Conservation (phyloP, 1,139 yeast species). For the Candida freyschussii region DNA sequence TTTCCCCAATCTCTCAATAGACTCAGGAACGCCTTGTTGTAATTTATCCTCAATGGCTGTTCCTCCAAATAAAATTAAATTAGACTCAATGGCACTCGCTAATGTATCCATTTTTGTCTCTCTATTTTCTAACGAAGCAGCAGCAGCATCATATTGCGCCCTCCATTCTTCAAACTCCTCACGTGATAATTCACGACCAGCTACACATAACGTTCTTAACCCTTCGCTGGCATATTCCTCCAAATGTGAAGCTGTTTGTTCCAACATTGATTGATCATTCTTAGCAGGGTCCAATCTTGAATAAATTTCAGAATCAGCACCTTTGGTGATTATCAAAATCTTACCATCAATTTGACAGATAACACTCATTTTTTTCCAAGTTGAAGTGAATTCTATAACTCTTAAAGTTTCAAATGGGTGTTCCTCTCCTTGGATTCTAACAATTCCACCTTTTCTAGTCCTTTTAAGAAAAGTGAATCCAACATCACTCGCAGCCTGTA, state of each 20-base stretch:
- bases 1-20: slow-evolving; percentile 74
- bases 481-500: slow-evolving; percentile 86
- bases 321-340: slow-evolving; percentile 71
- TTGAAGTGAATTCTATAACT: slow-evolving; percentile 79
- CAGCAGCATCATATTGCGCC: slow-evolving; percentile 64
- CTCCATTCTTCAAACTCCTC: slow-evolving; percentile 64
- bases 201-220: slow-evolving; percentile 87
- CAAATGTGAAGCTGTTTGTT: slow-evolving; percentile 74
- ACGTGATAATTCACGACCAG: slow-evolving; percentile 67
- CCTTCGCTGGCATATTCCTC: slow-evolving; percentile 96
- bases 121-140: slow-evolving; percentile 69
- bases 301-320: slow-evolving; percentile 91
- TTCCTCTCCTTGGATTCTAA: slow-evolving; percentile 71
- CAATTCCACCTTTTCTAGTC: slow-evolving; percentile 62
- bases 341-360: slow-evolving; percentile 55
- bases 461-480: slow-evolving; percentile 81
- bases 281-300: slow-evolving; percentile 51
- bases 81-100: slow-evolving; percentile 75
- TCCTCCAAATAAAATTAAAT: slow-evolving; percentile 77
- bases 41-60: slow-evolving; percentile 96
- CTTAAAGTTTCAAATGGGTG: slow-evolving; percentile 71
- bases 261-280: slow-evolving; percentile 37
- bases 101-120: slow-evolving; percentile 74
- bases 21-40: slow-evolving; percentile 94
- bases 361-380: slow-evolving; percentile 96